Evolutionary conservation across 345 rosid species (phyloP), one percentile per base, ranked within the genome.

Genomic region (Angophora floribunda): DNA sequence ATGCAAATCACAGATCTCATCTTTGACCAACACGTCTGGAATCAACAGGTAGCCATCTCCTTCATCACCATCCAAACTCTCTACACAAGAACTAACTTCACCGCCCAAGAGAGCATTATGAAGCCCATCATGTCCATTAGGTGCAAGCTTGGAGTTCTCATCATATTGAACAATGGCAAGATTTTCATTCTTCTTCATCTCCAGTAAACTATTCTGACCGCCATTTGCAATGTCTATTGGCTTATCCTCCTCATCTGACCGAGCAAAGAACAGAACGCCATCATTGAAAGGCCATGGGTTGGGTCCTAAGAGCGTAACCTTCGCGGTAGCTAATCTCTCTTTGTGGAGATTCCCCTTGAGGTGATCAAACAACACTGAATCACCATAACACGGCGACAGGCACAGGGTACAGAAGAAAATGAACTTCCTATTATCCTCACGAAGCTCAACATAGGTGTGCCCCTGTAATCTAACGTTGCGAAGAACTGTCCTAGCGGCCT

Each of bases 271-370:
- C 88, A 94, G 92, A 85, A 97, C 92, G 53, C 99, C 99, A 53
- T 98, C 99, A 85, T 90, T 94, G 52, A 98, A 97, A 63, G 99
- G 99, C 99, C 99, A 96, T 0, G 99, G 98, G 55, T 96, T 98
- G 5, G 92, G 91, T 82, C 93, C 93, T 87, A 96, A 88, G 32
- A 98, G 96, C 19, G 99, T 98, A 86, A 92, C 86, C 92, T 91
- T 95, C 44, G 99, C 98, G 61, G 95, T 94, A 57, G 93, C 91
- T 55, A 96, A 90, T 91, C 98, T 97, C 94, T 93, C 93, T 9
- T 80, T 88, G 89, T 97, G 99, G 91, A 95, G 97, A 80, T 89
- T 95, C 7, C 99, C 99, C 57, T 90, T 94, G 91, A 98, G 91
- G 91, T 98, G 99, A 86, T 92, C 96, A 87, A 91, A 91, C 96